Evolutionary conservation across 208 protist genomes (phyloP).

Genomic region (Leishmania turanica): DNA sequence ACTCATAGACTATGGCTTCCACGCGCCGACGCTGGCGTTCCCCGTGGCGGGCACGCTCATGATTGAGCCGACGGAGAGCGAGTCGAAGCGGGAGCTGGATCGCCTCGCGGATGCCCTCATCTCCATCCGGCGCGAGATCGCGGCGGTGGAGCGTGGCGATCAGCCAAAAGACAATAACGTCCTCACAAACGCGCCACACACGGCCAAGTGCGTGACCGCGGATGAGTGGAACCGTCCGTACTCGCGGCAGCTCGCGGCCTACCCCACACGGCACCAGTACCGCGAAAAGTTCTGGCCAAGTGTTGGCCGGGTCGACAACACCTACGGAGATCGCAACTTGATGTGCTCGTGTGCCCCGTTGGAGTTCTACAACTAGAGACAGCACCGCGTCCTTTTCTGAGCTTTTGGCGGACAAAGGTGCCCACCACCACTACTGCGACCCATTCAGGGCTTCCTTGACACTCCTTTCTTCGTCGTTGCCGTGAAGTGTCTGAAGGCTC

Average conservation of each 20-base stretch:
- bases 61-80: conserved; percentile 98
- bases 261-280: conserved; percentile 77
- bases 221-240: conserved; percentile 95
- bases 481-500: background rate
- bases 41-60: conserved; percentile 94
- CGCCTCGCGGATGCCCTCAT: conserved; percentile 96
- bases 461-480: too few species aligned
- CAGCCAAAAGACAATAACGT: conserved; percentile 93
- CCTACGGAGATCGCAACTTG: conserved; percentile 96
- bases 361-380: conserved; percentile 66
- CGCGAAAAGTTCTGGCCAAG: conserved; percentile 97
- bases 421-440: background rate
- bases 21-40: conserved; percentile 97
- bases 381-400: background rate
- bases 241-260: conserved; percentile 93
- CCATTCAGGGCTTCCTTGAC: background rate
- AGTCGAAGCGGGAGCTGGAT: conserved; percentile 96
- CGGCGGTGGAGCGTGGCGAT: conserved; percentile 93
- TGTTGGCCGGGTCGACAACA: conserved; percentile 94
- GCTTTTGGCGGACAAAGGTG: background rate
- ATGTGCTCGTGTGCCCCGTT: conserved; percentile 90
- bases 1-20: conserved; percentile 98
- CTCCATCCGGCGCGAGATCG: conserved; percentile 96
- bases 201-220: conserved; percentile 72
- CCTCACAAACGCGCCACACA: conserved; percentile 97